A percentile compares a stretch with the other conserved stretches of the same genome.
phyloP scores from a whole-genome alignment of 306 rosid species.

The peach (Prunus persica) region DNA sequence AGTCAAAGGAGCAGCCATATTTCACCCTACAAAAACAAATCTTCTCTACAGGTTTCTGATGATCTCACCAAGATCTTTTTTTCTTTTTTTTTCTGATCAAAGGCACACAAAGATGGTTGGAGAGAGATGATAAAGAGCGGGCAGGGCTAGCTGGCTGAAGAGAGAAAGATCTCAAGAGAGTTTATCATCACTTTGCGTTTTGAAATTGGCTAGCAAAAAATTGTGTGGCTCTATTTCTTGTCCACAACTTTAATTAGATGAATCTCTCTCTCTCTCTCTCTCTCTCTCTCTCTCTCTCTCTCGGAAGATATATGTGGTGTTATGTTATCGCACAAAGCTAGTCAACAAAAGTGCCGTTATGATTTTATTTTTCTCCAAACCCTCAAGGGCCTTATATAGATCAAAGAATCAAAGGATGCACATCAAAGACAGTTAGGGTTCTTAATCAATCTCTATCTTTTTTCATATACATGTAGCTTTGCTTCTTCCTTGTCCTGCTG shows the following conservation, averaged over 20 bases:
- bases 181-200: background rate
- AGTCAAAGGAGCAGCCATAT: slow-evolving; percentile 70
- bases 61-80: background rate
- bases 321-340: too few species aligned
- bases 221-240: background rate
- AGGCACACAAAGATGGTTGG: background rate
- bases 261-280: background rate
- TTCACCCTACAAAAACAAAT: background rate
- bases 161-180: slow-evolving; percentile 1
- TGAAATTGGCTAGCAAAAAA: background rate
- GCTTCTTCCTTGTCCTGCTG: background rate
- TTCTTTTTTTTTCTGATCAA: too few species aligned
- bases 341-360: too few species aligned
- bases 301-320: background rate
- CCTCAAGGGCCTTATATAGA: background rate
- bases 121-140: background rate
- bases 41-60: background rate
- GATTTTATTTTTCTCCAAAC: too few species aligned
- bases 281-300: background rate
- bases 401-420: background rate
- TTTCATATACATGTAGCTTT: background rate
- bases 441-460: background rate
- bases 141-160: background rate
- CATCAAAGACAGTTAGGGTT: slow-evolving; percentile 10
- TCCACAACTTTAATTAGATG: background rate